Conservation (phyloP, 495 filamentous ascomycete genomes). For the Aspergillus ellipticus region DNA sequence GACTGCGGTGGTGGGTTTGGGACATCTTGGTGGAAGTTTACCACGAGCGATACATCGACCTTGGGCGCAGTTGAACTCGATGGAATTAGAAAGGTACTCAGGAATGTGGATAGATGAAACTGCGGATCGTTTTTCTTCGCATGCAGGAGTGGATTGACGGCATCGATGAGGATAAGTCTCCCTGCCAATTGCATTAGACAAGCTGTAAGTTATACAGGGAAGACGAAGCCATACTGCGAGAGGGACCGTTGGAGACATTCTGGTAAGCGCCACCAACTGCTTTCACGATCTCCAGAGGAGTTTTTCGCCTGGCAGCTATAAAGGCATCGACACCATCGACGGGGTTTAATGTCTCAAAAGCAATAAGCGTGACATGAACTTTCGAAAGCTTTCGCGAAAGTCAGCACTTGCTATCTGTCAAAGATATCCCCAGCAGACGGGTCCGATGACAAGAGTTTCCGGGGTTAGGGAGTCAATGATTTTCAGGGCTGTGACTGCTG, state of each 20-base stretch:
- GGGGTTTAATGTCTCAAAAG: conserved; percentile 68
- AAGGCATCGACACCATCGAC: conserved; percentile 56
- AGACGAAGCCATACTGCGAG: conserved; percentile 27
- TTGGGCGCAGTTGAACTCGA: conserved; percentile 19
- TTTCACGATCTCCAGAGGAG: conserved; percentile 55
- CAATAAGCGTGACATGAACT: conserved; percentile 66
- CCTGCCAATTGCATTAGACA: conserved; percentile 26
- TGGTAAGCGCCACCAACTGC: conserved; percentile 36
- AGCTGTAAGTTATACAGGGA: not conserved
- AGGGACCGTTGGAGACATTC: conserved; percentile 24
- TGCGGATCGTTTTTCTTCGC: conserved; percentile 23
- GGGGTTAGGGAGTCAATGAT: no score
- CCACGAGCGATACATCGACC: conserved; percentile 40
- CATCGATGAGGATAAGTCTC: conserved; percentile 44
- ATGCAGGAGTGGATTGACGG: conserved; percentile 39
- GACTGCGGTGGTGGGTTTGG: conserved; percentile 49
- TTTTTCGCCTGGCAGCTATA: conserved; percentile 59
- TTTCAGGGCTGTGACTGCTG: no score
- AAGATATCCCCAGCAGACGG: not conserved
- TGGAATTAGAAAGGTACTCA: conserved; percentile 34
- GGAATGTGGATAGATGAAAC: conserved; percentile 36
- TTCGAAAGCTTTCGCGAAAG: conserved; percentile 42
- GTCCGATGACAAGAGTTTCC: not conserved
- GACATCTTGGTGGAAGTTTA: conserved; percentile 45
- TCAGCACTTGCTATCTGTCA: not conserved